Evolutionary conservation across 2,329 filamentous ascomycete genomes (phyloP).

Genomic region (Alternaria sp.): DNA sequence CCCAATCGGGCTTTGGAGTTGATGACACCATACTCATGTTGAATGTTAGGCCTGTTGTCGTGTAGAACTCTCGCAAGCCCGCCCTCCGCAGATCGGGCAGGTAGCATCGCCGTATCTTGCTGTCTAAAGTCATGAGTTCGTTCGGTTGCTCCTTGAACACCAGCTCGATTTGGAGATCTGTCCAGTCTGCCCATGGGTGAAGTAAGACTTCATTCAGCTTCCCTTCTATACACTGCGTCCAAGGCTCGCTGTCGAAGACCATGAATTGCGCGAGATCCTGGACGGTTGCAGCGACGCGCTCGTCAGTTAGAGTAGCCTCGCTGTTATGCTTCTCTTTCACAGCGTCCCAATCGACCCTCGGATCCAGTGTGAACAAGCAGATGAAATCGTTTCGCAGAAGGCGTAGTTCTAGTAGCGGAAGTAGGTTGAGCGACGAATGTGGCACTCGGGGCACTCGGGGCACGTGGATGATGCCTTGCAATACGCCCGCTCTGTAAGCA

Average conservation of each 20-base stretch:
- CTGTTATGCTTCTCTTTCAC: neutral
- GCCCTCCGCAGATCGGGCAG: accelerated
- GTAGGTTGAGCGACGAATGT: neutral
- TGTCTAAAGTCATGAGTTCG: neutral
- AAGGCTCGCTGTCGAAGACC: neutral
- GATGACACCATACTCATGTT: neutral
- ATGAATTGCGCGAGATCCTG: neutral
- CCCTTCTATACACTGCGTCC: neutral
- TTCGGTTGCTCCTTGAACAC: neutral
- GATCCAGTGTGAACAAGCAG: neutral
- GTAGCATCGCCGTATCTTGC: neutral
- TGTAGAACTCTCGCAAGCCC: neutral
- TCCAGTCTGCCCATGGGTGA: neutral
- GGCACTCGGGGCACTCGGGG: neutral
- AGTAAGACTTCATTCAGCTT: neutral
- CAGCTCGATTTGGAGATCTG: neutral
- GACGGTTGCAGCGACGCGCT: neutral
- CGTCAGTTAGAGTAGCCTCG: accelerated
- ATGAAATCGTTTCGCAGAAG: neutral
- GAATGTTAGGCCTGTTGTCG: neutral
- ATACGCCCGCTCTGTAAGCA: neutral
- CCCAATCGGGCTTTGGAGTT: accelerated
- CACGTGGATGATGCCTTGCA: neutral
- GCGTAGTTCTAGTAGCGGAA: neutral
- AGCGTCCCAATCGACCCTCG: neutral